Evolutionary conservation across 345 rosid species (phyloP), one percentile per base, ranked within the genome.

Genomic region (Ceriops decandra): DNA sequence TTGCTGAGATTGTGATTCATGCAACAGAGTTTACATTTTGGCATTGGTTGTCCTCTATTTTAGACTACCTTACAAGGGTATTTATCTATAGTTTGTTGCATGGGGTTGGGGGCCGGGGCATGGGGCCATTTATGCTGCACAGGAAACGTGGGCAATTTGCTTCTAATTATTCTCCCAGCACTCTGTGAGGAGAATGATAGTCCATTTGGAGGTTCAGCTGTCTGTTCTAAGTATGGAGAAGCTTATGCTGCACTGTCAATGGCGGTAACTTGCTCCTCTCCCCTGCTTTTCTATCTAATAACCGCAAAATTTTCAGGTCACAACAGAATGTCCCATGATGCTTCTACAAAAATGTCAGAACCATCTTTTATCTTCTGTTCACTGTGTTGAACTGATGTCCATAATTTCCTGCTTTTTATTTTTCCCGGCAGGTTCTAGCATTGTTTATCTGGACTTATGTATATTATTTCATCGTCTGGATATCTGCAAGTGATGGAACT

Each of bases 111-210:
- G 24, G 24, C 24, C 24, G 24, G 24, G 24, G 49, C 49, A 42
- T 13, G 49, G 17, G 49, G 11, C 36, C 1, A 33, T 33, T 10
- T 38, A 38, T 38, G 46, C 22, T 53, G 57, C 16, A 56, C 75
- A 82, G 87, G 84, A 49, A 81, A 81, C 64, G 28, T 81, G 60
- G 85, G 82, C 19, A 79, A 73, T 62, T 36, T 84, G 70, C 83
- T 42, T 21, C 58, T 84, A n/a, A 84, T 84, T 10, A 74, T 84
- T 19, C 54, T 79, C 30, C 82, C 87, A 33, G 77, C 85, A 31
- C 53, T 79, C 6, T 81, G 87, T 42, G 62, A n/a, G 26, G 85
- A 84, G 68, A 67, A 64, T 22, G 69, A 66, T 27, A 81, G 82
- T 66, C 83, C 85, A 6, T 81, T 84, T 59, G 83, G 82, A 35